Base-by-base conservation (phyloP, 2,329 filamentous ascomycete genomes). In the Pyricularia sp. region DNA sequence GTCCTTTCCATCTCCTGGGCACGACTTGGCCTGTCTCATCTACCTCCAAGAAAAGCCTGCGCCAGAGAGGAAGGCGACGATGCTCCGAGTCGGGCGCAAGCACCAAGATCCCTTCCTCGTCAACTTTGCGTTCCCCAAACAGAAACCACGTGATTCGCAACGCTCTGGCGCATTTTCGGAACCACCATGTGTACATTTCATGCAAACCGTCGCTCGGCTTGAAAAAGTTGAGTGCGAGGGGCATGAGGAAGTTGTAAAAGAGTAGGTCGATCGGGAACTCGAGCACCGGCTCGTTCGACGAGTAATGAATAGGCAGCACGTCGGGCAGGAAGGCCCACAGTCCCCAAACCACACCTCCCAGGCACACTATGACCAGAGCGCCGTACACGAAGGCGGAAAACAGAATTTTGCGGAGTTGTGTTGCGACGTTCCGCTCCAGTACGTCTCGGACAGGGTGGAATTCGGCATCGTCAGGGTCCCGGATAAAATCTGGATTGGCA, bases 361-460 rank as follows among this genome's bases (percentile, higher is more conserved):
- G 84, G 73, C 94, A 99, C 30, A 97, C 78, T 53, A 97, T 89
- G 65, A 99, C 93, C 64, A 99, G 79, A 0, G 90, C 91, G 40
- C 94, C 96, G 70, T 99, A 99, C 2, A 99, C 93, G 65, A 97
- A 85, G 19, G 93, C 96, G 67, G 93, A 97, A 72, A 97, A 97
- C 2, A 93, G 83, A 62, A 99, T 99, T 77, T 99, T 99, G 65
- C 93, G 87, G 40, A 99, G 84, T 75, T 99, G 94, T 0, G 93
- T 96, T 13, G 89, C 87, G 62, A 99, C 88, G 70, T 89, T 96
- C 40, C 94, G 88, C 75, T 99, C 94, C 22, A 99, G 83, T 13
- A 99, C 94, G 75, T 99, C 94, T 49, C 96, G 90, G 5, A 99
- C 93, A 0, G 94, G 94, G 73, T 99, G 94, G 75, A 99, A 99